These are phyloP conservation scores for Tetraselmis striata DNA, from an alignment of 139 green algal species.

Conservation along the genomic window DNA sequence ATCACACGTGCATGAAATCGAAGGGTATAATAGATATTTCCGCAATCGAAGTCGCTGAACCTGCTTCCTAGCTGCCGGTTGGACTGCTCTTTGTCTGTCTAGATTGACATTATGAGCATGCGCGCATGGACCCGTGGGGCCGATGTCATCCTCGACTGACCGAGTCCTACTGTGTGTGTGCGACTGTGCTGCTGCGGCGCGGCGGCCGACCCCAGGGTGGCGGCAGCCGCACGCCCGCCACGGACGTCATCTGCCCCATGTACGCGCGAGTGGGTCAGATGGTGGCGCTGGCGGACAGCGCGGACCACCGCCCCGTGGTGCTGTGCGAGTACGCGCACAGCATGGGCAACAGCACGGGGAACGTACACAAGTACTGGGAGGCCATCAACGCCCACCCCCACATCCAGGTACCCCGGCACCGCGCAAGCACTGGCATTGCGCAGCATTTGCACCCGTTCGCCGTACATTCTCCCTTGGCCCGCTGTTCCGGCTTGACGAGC, in stretches of 20 bases:
- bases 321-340: conserved; percentile 94
- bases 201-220: conserved; percentile 79
- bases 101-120: too few species aligned
- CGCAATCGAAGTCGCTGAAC: too few species aligned
- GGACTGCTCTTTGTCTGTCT: too few species aligned
- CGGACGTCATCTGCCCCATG: conserved; percentile 96
- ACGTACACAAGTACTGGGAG: conserved; percentile 86
- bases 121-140: too few species aligned
- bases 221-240: conserved; percentile 71
- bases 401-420: conserved; percentile 38
- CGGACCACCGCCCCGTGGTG: conserved; percentile 66
- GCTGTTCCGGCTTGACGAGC: neutral
- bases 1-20: too few species aligned
- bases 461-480: neutral
- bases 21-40: too few species aligned
- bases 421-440: too few species aligned
- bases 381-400: conserved; percentile 53
- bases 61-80: too few species aligned
- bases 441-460: too few species aligned
- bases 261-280: conserved; percentile 69
- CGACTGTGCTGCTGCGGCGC: too few species aligned
- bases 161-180: too few species aligned
- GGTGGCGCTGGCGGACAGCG: conserved; percentile 16
- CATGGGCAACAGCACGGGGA: conserved; percentile 96
- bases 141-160: too few species aligned